These are phyloP conservation scores for Lasiosphaeris hirsuta DNA, from an alignment of 495 filamentous ascomycete genomes.

Conservation along the genomic window DNA sequence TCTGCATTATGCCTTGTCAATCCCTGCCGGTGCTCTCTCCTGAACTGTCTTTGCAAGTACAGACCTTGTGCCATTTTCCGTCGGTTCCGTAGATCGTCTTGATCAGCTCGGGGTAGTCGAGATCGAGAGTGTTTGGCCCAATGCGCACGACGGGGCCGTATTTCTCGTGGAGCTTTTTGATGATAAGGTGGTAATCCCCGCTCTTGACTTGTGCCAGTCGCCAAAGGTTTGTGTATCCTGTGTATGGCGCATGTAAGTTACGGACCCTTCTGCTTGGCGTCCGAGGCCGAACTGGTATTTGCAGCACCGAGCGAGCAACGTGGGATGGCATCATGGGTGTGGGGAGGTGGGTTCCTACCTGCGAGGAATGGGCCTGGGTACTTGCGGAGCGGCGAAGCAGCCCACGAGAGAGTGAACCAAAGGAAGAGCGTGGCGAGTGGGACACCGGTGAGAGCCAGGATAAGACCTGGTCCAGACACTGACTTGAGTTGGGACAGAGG, in stretches of 20 bases:
- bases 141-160: constrained; percentile 39
- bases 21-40: too few species aligned
- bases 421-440: constrained; percentile 15
- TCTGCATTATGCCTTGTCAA: constrained; percentile 15
- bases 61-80: constrained; percentile 25
- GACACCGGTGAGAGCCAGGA: not conserved
- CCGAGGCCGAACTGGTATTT: too few species aligned
- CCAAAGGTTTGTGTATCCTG: constrained; percentile 33
- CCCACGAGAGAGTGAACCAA: constrained; percentile 26
- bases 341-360: constrained; percentile 7
- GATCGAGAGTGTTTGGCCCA: constrained; percentile 32
- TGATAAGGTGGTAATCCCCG: constrained; percentile 23
- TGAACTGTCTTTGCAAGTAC: not conserved
- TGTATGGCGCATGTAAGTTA: not conserved
- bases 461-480: too few species aligned
- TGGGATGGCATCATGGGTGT: not conserved
- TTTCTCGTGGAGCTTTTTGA: constrained; percentile 34
- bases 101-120: constrained; percentile 28
- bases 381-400: constrained; percentile 27
- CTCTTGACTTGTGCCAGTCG: constrained; percentile 25
- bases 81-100: constrained; percentile 25
- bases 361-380: constrained; percentile 33
- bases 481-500: too few species aligned
- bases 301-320: not conserved
- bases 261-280: too few species aligned